Conservation (phyloP, 768 basidiomycete species). For the Tulasnella sp. region DNA sequence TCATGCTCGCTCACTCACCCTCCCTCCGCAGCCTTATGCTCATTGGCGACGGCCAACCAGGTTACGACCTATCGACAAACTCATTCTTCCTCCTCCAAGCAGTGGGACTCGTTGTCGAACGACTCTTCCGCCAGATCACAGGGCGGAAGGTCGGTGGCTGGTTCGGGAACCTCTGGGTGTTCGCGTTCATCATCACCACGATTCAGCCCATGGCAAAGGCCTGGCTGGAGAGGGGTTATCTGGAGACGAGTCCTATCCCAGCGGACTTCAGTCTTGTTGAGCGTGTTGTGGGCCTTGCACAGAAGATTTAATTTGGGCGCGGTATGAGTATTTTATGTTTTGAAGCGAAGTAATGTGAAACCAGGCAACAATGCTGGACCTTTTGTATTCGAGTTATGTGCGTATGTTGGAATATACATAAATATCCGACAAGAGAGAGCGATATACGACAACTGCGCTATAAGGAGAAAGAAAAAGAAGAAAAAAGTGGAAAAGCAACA, state of each 20-base stretch:
- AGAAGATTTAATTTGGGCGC: neutral
- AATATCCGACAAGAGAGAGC: neutral
- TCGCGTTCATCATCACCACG: conserved; percentile 21
- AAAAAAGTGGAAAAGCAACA: neutral
- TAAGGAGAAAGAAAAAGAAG: neutral
- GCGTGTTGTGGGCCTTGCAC: neutral
- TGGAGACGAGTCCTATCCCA: conserved; percentile 30
- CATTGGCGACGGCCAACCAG: conserved; percentile 23
- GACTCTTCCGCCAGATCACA: conserved; percentile 27
- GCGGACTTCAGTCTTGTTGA: conserved; percentile 6
- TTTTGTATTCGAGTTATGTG: neutral
- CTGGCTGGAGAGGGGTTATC: conserved; percentile 26
- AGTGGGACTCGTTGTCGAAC: conserved; percentile 33
- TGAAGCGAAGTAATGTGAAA: neutral
- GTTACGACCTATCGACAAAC: conserved; percentile 20
- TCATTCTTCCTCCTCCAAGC: conserved; percentile 34
- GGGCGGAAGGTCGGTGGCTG: conserved; percentile 34
- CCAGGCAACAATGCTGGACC: neutral
- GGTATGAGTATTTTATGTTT: neutral
- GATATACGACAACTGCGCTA: neutral
- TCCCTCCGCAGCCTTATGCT: conserved; percentile 19
- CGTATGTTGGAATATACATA: conserved; percentile 1
- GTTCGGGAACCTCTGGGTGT: conserved; percentile 33
- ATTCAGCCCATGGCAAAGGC: conserved; percentile 25
- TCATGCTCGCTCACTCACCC: neutral